Conservation (phyloP, 805 yeast species). For the Wickerhamomyces mucosus region DNA sequence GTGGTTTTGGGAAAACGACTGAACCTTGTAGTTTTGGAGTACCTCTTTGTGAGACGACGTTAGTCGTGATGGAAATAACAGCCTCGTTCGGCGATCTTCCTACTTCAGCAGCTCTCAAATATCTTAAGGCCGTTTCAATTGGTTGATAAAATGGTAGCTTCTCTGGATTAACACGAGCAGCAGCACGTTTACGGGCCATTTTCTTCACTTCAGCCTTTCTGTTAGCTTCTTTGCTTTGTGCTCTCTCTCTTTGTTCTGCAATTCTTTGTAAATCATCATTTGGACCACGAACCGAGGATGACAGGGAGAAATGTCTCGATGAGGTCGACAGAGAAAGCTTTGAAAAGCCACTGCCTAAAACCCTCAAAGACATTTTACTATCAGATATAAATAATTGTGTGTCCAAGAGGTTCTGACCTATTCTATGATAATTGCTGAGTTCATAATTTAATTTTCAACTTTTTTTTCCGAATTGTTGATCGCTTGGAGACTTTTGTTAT, state of each 20-base stretch:
- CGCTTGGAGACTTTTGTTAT: no score
- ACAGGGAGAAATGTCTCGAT: constrained; percentile 12
- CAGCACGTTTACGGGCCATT: constrained; percentile 25
- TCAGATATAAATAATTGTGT: no score
- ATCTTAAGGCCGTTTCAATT: constrained; percentile 63
- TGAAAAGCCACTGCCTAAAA: no score
- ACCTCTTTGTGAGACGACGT: constrained; percentile 66
- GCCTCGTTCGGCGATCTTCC: constrained; percentile 71
- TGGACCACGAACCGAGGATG: constrained; percentile 11
- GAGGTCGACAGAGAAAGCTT: no score
- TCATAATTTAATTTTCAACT: no score
- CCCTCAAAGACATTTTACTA: no score
- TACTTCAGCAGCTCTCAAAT: constrained; percentile 81
- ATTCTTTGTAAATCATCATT: constrained; percentile 19
- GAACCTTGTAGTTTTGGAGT: constrained; percentile 66
- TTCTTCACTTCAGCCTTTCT: constrained; percentile 27
- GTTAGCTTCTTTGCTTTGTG: constrained; percentile 15
- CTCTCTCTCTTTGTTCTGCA: constrained; percentile 22
- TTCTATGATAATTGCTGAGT: no score
- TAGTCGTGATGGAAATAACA: constrained; percentile 56
- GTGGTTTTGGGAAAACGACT: constrained; percentile 62
- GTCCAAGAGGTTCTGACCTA: no score
- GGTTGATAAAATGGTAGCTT: constrained; percentile 58
- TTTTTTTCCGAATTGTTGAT: no score
- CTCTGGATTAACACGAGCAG: constrained; percentile 35